Conservation (phyloP, 2,329 filamentous ascomycete genomes). For the Elsinoe fawcettii region DNA sequence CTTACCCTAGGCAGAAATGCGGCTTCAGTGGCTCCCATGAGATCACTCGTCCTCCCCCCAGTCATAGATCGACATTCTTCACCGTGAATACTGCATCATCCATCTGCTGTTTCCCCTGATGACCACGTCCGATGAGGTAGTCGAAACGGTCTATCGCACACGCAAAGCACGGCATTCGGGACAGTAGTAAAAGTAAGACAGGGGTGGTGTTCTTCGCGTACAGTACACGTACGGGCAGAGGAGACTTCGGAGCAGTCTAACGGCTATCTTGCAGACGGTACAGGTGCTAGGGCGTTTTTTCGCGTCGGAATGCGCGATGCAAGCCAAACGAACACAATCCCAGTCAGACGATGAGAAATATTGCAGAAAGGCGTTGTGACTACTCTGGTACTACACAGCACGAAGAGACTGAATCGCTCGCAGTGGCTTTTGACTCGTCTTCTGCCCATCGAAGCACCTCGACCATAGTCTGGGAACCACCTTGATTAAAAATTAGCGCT, state of each 20-base stretch:
- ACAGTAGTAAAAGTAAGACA: neutral
- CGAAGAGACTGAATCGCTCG: neutral
- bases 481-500: neutral
- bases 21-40: neutral
- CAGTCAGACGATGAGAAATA: conserved; percentile 1
- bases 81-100: neutral
- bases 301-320: conserved; percentile 9
- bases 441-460: conserved; percentile 8
- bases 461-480: neutral
- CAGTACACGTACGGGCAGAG: too few species aligned
- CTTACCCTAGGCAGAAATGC: neutral
- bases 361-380: neutral
- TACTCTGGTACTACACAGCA: too few species aligned
- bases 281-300: neutral
- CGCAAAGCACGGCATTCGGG: neutral
- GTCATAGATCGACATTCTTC: neutral
- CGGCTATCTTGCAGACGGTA: conserved; percentile 13
- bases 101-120: conserved; percentile 3
- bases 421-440: neutral
- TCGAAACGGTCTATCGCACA: neutral
- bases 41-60: neutral
- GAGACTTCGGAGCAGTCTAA: conserved; percentile 1
- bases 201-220: neutral
- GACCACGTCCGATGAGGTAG: conserved; percentile 6
- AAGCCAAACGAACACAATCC: neutral